Evolutionary conservation across 2,329 filamentous ascomycete genomes (phyloP).

Genomic region (Didymella keratinophila): DNA sequence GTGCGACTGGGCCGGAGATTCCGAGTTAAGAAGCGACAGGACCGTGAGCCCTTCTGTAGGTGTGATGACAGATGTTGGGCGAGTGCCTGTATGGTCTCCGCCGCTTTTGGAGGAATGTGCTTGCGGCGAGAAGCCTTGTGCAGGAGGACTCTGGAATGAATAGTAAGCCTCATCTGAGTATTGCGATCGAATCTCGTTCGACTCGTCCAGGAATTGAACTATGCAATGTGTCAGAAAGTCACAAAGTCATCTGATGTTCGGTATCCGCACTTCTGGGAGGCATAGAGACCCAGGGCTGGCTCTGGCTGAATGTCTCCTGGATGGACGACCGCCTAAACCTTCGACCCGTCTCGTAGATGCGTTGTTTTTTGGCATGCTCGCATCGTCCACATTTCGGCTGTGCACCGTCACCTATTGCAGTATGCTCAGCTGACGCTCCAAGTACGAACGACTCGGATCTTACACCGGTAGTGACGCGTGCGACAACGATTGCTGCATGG

Average conservation of each 20-base stretch:
- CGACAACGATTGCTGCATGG: conserved; percentile 47
- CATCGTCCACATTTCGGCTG: conserved; percentile 46
- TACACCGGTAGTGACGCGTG: conserved; percentile 50
- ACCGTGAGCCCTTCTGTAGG: conserved; percentile 46
- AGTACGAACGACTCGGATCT: conserved; percentile 1
- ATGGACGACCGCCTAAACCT: conserved; percentile 48
- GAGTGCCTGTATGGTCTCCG: conserved; percentile 27
- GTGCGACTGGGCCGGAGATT: conserved; percentile 37
- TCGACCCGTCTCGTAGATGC: conserved; percentile 47
- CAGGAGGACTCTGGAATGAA: conserved; percentile 22
- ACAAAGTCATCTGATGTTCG: neutral
- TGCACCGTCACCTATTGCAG: conserved; percentile 44
- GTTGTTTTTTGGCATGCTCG: conserved; percentile 43
- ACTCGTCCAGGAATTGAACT: conserved; percentile 51
- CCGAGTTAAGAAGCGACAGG: conserved; percentile 44
- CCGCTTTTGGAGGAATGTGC: conserved; percentile 25
- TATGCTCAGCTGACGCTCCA: conserved; percentile 23
- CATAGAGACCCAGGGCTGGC: conserved; percentile 47
- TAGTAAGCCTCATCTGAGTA: conserved; percentile 36
- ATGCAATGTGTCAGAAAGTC: conserved; percentile 20
- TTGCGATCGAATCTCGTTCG: conserved; percentile 43
- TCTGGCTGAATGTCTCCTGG: conserved; percentile 41
- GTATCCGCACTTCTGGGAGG: conserved; percentile 41
- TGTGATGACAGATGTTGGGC: conserved; percentile 28
- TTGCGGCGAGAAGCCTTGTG: conserved; percentile 20